These are phyloP conservation scores for Rachicladosporium sp. DNA, from an alignment of 2,329 filamentous ascomycete genomes.

Conservation along the genomic window DNA sequence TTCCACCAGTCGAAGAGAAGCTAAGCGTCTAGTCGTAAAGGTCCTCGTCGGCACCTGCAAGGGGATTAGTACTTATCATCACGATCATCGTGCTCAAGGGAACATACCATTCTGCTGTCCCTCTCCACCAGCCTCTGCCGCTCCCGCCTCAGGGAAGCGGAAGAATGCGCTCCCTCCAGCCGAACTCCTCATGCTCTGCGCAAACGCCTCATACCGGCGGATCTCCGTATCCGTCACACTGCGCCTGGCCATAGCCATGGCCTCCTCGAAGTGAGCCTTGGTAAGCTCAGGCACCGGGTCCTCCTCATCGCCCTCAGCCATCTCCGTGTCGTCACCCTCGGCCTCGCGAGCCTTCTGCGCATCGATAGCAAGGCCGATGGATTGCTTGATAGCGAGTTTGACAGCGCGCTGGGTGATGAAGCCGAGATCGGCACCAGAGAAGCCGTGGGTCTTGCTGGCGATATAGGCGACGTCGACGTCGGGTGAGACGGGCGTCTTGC, in stretches of 20 bases:
- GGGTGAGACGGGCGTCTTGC: slow-evolving; percentile 84
- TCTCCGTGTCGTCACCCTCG: slow-evolving; percentile 63
- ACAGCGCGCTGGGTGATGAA: slow-evolving; percentile 98
- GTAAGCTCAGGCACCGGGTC: slow-evolving; percentile 94
- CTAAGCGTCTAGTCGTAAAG: slow-evolving; percentile 67
- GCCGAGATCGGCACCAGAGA: slow-evolving; percentile 98
- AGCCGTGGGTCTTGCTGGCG: slow-evolving; percentile 92
- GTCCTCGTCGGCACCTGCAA: slow-evolving; percentile 78
- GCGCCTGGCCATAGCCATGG: slow-evolving; percentile 85
- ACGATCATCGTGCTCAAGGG: slow-evolving; percentile 13
- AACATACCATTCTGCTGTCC: slow-evolving; percentile 27
- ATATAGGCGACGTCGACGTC: slow-evolving; percentile 89
- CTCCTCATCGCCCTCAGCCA: slow-evolving; percentile 58
- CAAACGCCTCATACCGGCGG: slow-evolving; percentile 93
- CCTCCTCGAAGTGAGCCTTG: slow-evolving; percentile 95
- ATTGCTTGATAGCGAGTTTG: slow-evolving; percentile 98
- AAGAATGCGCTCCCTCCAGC: slow-evolving; percentile 85
- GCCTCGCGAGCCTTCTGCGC: slow-evolving; percentile 81
- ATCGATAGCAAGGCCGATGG: slow-evolving; percentile 80
- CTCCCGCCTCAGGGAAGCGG: slow-evolving; percentile 69
- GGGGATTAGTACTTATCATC: slow-evolving; percentile 8
- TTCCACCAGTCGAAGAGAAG: neutral
- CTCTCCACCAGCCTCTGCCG: slow-evolving; percentile 25
- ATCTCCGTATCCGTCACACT: slow-evolving; percentile 97
- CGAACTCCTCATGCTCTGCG: slow-evolving; percentile 97